Conservation (phyloP, 192 early-diverging fungal species). For the Podila minutissima region DNA sequence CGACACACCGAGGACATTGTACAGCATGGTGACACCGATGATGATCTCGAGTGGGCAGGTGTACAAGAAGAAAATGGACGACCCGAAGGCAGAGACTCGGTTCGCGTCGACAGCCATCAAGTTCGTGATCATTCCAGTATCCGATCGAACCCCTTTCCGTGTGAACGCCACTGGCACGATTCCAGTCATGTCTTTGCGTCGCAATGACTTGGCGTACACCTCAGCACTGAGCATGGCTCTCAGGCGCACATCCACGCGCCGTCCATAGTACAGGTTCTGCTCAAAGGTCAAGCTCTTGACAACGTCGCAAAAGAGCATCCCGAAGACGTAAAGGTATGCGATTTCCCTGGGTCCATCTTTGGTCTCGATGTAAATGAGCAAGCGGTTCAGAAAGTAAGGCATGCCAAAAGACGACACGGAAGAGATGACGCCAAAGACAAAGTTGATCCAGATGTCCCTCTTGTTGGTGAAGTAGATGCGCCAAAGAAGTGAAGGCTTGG, state of each 20-base stretch:
- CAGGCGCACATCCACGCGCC: constrained; percentile 61
- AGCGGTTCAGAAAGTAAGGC: constrained; percentile 56
- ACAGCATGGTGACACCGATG: constrained; percentile 74
- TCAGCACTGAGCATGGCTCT: constrained; percentile 63
- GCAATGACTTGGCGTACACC: constrained; percentile 60
- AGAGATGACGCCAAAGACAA: constrained; percentile 36
- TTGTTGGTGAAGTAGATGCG: constrained; percentile 35
- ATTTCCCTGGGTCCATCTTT: constrained; percentile 35
- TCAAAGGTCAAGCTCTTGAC: constrained; percentile 53
- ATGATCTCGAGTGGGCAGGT: constrained; percentile 75
- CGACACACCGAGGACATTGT: constrained; percentile 78
- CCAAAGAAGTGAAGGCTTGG: constrained; percentile 22
- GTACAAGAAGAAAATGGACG: constrained; percentile 71
- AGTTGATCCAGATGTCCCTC: constrained; percentile 43
- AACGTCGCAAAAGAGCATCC: constrained; percentile 56
- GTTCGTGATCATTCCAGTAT: constrained; percentile 75
- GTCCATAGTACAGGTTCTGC: constrained; percentile 60
- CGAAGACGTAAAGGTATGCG: constrained; percentile 60
- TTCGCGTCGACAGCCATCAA: constrained; percentile 81
- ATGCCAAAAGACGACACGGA: constrained; percentile 58
- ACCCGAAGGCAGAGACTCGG: constrained; percentile 64
- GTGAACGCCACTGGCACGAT: constrained; percentile 16
- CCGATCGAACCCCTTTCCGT: constrained; percentile 32
- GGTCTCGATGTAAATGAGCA: constrained; percentile 55
- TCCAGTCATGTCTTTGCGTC: constrained; percentile 56